A percentile compares a stretch with the other conserved stretches of the same genome.
Evolutionary conservation across 1,139 yeast genomes (phyloP).

Genomic region (Zygosaccharomyces sapae): DNA sequence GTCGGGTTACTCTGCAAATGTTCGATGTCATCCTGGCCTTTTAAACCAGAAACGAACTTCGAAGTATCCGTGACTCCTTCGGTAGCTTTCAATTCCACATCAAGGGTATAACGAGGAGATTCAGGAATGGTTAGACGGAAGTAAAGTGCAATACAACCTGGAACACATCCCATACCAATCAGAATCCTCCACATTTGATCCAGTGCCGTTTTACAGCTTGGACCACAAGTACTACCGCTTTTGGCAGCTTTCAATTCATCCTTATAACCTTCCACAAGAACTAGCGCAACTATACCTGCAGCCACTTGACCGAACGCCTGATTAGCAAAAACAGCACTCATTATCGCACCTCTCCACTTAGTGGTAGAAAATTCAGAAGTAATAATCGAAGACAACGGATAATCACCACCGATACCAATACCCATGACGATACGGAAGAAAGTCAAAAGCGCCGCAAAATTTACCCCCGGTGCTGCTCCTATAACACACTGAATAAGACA

Average conservation of each 20-base stretch:
- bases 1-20: slow-evolving; percentile 40
- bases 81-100: slow-evolving; percentile 58
- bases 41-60: slow-evolving; percentile 47
- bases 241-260: slow-evolving; percentile 49
- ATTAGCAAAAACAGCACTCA: slow-evolving; percentile 90
- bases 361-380: slow-evolving; percentile 87
- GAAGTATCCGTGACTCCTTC: slow-evolving; percentile 60
- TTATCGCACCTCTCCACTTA: slow-evolving; percentile 94
- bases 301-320: slow-evolving; percentile 89
- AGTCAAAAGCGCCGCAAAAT: slow-evolving; percentile 67
- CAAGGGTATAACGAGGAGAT: slow-evolving; percentile 84
- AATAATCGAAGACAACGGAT: slow-evolving; percentile 91
- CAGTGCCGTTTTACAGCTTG: slow-evolving; percentile 64
- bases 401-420: slow-evolving; percentile 99
- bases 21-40: slow-evolving; percentile 41
- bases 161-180: slow-evolving; percentile 84
- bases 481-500: slow-evolving; percentile 70
- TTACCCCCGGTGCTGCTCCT: slow-evolving; percentile 65
- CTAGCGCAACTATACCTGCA: slow-evolving; percentile 78
- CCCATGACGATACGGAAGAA: slow-evolving; percentile 82
- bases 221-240: slow-evolving; percentile 55
- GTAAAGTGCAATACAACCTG: slow-evolving; percentile 77
- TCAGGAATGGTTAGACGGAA: slow-evolving; percentile 91
- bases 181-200: slow-evolving; percentile 94
- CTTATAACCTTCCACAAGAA: slow-evolving; percentile 71